Base-by-base conservation (phyloP, 768 basidiomycete species). In the Scleroderma bovista region DNA sequence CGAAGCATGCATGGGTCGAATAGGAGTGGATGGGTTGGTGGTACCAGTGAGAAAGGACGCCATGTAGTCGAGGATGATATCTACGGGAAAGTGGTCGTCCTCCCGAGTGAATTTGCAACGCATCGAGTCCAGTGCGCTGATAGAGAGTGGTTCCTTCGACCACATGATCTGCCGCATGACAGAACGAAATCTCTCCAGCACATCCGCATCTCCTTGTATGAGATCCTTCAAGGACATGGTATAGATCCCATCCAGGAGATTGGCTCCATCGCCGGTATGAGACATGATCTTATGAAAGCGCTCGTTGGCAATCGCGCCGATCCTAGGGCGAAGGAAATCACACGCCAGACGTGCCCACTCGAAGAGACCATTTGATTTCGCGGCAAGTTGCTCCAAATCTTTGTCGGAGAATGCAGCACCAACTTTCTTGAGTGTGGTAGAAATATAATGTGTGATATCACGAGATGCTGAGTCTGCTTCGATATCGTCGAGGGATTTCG, bases 1-100 rank as follows among this genome's bases (percentile, higher is more conserved):
- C 1, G 65, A 66, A 9, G 62, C 45, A 47, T 66, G 65, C 17
- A 63, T 47, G 13, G 54, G 50, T 13, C 47, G 49, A 33, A 61
- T 46, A 36, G 50, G 34, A 3, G 12, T 13, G 13, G 7, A 38
- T 7, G n/a, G 5, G n/a, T 51, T 41, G 8, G 11, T 17, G 5
- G 20, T 34, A 31, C 49, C 45, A 44, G 41, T 45, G 26, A 57
- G 15, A 29, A 50, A 15, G 20, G 49, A 36, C 11, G 42, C 47
- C 44, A 50, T 34, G 8, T 7, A 34, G 13, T 33, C 20, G 19
- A 56, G 11, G 12, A 44, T 36, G 17, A 37, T 22, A 6, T 7
- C 9, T 23, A 41, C 20, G 23, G n/a, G 12, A 16, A 6, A 49
- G 17, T 43, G 32, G 22, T 44, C 43, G 5, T 44, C 22, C 19